Base-by-base conservation (phyloP, 1,284 basidiomycete genomes). In the Sporisorium reilianum region DNA sequence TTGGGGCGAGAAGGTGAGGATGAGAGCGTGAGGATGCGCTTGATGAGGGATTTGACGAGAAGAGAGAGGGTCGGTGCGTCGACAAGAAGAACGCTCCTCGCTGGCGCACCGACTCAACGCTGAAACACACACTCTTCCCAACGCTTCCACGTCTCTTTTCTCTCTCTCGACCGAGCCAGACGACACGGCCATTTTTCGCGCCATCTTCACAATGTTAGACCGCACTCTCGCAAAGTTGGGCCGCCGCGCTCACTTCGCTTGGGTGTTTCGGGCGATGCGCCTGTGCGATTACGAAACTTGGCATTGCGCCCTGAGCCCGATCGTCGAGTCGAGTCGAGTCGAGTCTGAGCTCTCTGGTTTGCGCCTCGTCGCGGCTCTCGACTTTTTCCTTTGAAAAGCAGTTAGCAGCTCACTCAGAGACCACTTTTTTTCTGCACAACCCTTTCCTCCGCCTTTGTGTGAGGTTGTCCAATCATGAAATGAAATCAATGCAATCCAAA, bases 221-320 rank as follows among this genome's bases (percentile, higher is more conserved):
- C n/a, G n/a, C n/a, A n/a, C n/a, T 30, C 16, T 12, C 16, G 9
- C 36, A 28, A 32, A 30, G 4, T 48, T 28, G 26, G 45, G 25
- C 25, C 16, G 45, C 18, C 5, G 3, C 9, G 9, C 14, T 3
- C 9, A 6, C 32, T 12, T 3, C 32, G 32, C 11, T 34, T 34
- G 6, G 32, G 32, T 12, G 10, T 46, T 14, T 20, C 25, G 6
- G 26, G 45, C 6, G 26, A 16, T n/a, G 8, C 14, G 18, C 45
- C n/a, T 48, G 45, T 48, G 45, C 45, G 45, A 48, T 48, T 48
- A 48, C 45, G 45, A 48, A n/a, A 20, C 26, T 30, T 3, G 9
- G 26, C 26, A 28, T 30, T n/a, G n/a, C n/a, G n/a, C n/a, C n/a
- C n/a, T n/a, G n/a, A n/a, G n/a, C n/a, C 38, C 38, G 38, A 41